These are phyloP conservation scores for Penicillium waksmanii DNA, from an alignment of 495 filamentous ascomycete genomes.

Conservation along the genomic window DNA sequence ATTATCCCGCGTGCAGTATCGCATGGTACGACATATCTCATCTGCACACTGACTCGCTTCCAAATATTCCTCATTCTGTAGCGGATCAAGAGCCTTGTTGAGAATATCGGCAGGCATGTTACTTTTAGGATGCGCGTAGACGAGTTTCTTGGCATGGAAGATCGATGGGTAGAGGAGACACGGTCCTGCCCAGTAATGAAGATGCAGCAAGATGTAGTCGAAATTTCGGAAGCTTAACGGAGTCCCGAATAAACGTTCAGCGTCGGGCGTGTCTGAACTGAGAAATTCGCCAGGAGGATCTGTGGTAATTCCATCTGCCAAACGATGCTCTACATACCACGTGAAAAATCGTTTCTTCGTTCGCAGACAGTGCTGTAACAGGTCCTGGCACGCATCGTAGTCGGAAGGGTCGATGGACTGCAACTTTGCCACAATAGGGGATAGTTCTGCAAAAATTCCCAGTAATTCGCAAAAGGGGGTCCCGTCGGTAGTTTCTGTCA, in stretches of 20 bases:
- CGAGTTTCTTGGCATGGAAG: background rate
- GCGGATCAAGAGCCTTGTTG: background rate
- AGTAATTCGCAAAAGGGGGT: background rate
- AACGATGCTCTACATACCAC: conserved; percentile 4
- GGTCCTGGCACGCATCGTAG: background rate
- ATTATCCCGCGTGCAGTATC: conserved; percentile 7
- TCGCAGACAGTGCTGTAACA: background rate
- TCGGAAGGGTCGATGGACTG: background rate
- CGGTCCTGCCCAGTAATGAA: conserved; percentile 12
- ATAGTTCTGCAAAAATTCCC: background rate
- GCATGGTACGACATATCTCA: conserved; percentile 12
- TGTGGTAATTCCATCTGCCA: background rate
- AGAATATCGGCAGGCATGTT: background rate
- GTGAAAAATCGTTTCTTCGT: background rate
- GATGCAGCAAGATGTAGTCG: conserved; percentile 11
- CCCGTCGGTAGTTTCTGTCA: background rate
- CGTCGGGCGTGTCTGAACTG: conserved; percentile 5
- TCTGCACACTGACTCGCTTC: conserved; percentile 7
- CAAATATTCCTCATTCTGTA: conserved; percentile 5
- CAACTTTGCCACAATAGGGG: background rate
- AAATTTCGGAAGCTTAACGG: conserved; percentile 6
- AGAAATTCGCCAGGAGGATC: conserved; percentile 5
- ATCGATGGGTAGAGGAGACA: conserved; percentile 5
- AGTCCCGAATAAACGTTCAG: conserved; percentile 1
- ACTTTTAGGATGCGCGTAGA: background rate